phyloP scores from a whole-genome alignment of 2,329 filamentous ascomycete species.

The Penicillium paneum region DNA sequence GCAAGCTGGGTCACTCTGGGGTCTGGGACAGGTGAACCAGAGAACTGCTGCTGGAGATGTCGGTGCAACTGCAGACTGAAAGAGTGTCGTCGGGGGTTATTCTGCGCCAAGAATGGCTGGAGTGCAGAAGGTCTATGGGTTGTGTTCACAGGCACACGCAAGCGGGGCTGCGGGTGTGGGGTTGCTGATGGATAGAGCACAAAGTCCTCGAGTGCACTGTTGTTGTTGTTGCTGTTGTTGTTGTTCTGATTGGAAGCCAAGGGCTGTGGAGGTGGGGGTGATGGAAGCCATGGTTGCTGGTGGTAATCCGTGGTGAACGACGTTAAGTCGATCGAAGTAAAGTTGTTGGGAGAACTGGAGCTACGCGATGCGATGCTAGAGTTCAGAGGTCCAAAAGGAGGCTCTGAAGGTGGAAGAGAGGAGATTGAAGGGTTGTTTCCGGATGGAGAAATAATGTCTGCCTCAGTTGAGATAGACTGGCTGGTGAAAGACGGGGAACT shows the following conservation, averaged over 20 bases:
- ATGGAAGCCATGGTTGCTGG: slow-evolving; percentile 48
- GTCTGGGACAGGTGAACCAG: slow-evolving; percentile 37
- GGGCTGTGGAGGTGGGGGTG: slow-evolving; percentile 44
- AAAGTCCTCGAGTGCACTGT: slow-evolving; percentile 42
- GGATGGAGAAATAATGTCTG: slow-evolving; percentile 43
- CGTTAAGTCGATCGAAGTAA: slow-evolving; percentile 43
- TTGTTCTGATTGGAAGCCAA: slow-evolving; percentile 39
- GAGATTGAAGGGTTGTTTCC: slow-evolving; percentile 29
- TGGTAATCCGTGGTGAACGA: slow-evolving; percentile 51
- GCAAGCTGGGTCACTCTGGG: slow-evolving; percentile 41
- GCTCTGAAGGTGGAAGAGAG: slow-evolving; percentile 40
- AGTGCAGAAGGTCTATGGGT: slow-evolving; percentile 36
- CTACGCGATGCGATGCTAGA: slow-evolving; percentile 43
- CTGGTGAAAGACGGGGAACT: slow-evolving; percentile 27
- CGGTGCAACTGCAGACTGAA: slow-evolving; percentile 38
- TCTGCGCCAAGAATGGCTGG: slow-evolving; percentile 35
- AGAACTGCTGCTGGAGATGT: slow-evolving; percentile 33
- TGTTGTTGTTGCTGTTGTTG: slow-evolving; percentile 33
- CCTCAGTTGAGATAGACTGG: slow-evolving; percentile 39
- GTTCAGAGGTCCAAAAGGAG: slow-evolving; percentile 48
- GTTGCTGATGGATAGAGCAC: slow-evolving; percentile 41
- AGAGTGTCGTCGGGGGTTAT: slow-evolving; percentile 36
- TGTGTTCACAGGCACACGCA: slow-evolving; percentile 36
- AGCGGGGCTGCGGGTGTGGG: slow-evolving; percentile 34
- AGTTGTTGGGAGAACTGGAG: slow-evolving; percentile 41